A percentile compares a stretch with the other conserved stretches of the same genome.
These are phyloP conservation scores for Fusarium illudens DNA, from an alignment of 2,329 filamentous ascomycete genomes.

Conservation along the genomic window DNA sequence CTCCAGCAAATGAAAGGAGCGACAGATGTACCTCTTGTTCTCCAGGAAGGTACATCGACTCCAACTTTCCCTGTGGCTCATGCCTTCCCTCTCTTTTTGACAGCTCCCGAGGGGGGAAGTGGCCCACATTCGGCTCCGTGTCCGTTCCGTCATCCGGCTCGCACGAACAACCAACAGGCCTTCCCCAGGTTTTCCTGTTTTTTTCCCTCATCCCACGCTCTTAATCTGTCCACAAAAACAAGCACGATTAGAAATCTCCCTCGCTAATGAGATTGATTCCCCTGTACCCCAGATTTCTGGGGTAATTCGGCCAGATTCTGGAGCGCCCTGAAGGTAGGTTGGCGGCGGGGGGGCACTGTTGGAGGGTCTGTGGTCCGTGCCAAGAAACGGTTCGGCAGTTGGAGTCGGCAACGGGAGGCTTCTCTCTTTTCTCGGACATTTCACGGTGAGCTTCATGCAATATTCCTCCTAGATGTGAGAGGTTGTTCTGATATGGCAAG, in stretches of 20 bases:
- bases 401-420: conserved; percentile 36
- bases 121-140: neutral
- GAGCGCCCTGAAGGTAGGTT: conserved; percentile 12
- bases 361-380: conserved; percentile 32
- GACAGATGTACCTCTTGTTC: neutral
- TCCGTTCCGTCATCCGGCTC: neutral
- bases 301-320: conserved; percentile 14
- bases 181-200: conserved; percentile 31
- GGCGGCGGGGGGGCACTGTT: conserved; percentile 7
- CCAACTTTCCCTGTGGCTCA: conserved; percentile 12
- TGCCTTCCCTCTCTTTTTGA: neutral
- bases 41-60: conserved; percentile 2
- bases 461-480: neutral
- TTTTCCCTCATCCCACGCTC: neutral
- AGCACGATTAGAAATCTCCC: conserved; percentile 22
- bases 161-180: conserved; percentile 1
- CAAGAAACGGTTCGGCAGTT: conserved; percentile 38
- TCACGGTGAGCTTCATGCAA: neutral
- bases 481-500: neutral
- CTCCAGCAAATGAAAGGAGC: neutral
- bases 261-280: neutral
- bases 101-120: neutral
- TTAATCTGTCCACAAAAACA: conserved; percentile 24
- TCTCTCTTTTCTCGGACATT: neutral
- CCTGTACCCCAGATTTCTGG: conserved; percentile 31